These are phyloP conservation scores for Gymnopus androsaceus DNA, from an alignment of 1,284 basidiomycete species.

Conservation along the genomic window DNA sequence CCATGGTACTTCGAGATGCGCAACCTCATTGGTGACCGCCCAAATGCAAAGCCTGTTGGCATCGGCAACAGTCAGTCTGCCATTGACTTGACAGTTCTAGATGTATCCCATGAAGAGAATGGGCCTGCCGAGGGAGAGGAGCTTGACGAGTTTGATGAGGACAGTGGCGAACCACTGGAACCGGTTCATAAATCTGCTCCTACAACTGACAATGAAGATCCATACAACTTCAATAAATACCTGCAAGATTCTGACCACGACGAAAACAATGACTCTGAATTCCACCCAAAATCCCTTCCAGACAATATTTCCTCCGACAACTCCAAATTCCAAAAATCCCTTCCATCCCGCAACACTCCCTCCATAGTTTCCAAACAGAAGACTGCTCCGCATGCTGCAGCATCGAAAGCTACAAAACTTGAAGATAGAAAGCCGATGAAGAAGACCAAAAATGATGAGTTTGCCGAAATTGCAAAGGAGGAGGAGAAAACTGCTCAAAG, in stretches of 20 bases:
- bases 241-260: too few relatives aligned
- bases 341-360: too few relatives aligned
- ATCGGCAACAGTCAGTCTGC: constrained; percentile 2
- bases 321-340: too few relatives aligned
- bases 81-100: neutral
- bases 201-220: too few relatives aligned
- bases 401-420: neutral
- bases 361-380: neutral
- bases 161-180: neutral
- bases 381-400: neutral
- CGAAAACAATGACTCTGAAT: neutral
- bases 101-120: neutral
- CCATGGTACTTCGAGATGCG: constrained; percentile 13
- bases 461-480: constrained; percentile 1
- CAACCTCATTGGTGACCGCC: constrained; percentile 8
- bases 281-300: neutral
- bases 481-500: neutral
- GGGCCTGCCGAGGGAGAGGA: neutral
- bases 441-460: neutral
- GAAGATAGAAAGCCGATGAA: neutral
- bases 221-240: too few relatives aligned
- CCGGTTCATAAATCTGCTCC: too few relatives aligned
- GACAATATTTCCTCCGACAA: too few relatives aligned
- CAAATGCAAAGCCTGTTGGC: constrained; percentile 2
- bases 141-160: neutral